Conservation (phyloP, 2,329 filamentous ascomycete species). For the Lecanicillium sp. region DNA sequence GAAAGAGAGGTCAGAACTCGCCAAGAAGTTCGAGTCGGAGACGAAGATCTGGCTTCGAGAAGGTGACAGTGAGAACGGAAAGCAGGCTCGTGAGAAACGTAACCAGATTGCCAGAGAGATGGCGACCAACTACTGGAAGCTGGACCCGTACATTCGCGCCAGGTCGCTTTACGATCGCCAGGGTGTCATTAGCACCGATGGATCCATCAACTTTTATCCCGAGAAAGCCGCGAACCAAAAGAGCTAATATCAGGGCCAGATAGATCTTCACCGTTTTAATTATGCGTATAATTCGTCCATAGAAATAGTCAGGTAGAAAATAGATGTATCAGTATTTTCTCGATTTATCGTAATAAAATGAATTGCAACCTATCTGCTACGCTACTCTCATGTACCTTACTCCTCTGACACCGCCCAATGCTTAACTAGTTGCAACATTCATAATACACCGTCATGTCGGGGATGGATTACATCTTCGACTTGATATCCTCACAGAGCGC, state of each 20-base stretch:
- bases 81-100: constrained; percentile 50
- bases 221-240: constrained; percentile 17
- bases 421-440: neutral
- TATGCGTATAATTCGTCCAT: no score
- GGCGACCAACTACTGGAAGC: constrained; percentile 73
- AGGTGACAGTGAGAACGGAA: constrained; percentile 36
- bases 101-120: constrained; percentile 57
- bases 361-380: neutral
- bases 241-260: no score
- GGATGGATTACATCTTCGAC: constrained; percentile 66
- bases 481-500: constrained; percentile 77
- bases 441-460: neutral
- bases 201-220: constrained; percentile 66
- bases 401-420: neutral
- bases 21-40: constrained; percentile 65
- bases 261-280: no score
- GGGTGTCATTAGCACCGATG: constrained; percentile 62
- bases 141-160: constrained; percentile 83
- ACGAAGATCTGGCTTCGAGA: constrained; percentile 68
- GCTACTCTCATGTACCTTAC: neutral
- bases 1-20: constrained; percentile 56
- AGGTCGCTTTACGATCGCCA: constrained; percentile 78
- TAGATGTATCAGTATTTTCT: no score
- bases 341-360: no score
- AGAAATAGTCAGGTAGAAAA: no score